Conservation (phyloP, 2,329 filamentous ascomycete species). For the Massarina eburnea region DNA sequence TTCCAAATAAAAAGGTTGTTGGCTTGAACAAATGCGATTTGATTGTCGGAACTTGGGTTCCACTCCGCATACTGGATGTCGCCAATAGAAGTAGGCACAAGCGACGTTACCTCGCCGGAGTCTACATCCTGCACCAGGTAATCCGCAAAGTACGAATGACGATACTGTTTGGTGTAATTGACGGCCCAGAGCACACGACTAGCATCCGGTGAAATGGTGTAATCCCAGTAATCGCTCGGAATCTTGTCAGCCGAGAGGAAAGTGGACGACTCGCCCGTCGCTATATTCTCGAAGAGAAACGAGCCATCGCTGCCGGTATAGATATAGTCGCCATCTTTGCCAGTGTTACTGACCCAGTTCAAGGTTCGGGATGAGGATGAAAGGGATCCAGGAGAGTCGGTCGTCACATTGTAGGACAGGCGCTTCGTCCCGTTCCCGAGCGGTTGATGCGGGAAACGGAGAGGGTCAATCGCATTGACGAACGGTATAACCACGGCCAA, state of each 20-base stretch:
- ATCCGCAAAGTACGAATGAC: constrained; percentile 68
- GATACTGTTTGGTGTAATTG: constrained; percentile 69
- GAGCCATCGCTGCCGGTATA: constrained; percentile 53
- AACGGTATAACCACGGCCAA: constrained; percentile 30
- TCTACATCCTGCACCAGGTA: constrained; percentile 65
- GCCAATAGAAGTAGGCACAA: constrained; percentile 61
- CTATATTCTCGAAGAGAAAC: constrained; percentile 63
- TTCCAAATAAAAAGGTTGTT: constrained; percentile 66
- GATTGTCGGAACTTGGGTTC: constrained; percentile 56
- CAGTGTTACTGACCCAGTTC: constrained; percentile 60
- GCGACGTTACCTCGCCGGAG: constrained; percentile 56
- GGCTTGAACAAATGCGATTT: constrained; percentile 67
- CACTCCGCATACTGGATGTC: constrained; percentile 70
- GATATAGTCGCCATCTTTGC: constrained; percentile 64
- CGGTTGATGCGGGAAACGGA: constrained; percentile 58
- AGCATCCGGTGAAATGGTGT: constrained; percentile 63
- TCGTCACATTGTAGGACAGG: constrained; percentile 63
- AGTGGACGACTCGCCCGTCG: constrained; percentile 57
- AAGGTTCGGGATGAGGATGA: constrained; percentile 50
- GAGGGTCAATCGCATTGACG: constrained; percentile 48
- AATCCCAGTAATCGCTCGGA: constrained; percentile 58
- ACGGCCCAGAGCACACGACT: constrained; percentile 62
- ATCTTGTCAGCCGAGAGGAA: constrained; percentile 62
- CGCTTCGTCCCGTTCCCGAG: constrained; percentile 58
- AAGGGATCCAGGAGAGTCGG: constrained; percentile 44